Conservation (phyloP, 2,329 filamentous ascomycete species). For the Byssochlamys sp. region DNA sequence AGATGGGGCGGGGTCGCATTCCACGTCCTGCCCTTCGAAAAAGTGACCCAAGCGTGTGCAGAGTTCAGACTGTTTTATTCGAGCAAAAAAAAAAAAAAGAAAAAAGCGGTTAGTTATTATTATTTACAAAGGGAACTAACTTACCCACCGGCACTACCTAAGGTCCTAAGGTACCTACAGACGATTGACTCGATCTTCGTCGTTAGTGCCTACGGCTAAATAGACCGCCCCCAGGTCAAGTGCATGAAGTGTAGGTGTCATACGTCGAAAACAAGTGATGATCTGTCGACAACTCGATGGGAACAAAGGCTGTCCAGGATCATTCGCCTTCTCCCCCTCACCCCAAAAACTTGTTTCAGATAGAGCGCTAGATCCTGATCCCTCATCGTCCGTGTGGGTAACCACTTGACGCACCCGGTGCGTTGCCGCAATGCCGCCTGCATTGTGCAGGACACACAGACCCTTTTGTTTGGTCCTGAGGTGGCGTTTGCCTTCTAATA, state of each 20-base stretch:
- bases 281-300: neutral
- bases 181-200: neutral
- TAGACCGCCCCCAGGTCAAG: neutral
- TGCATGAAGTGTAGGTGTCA: neutral
- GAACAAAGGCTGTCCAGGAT: neutral
- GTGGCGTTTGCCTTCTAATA: neutral
- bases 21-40: neutral
- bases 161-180: neutral
- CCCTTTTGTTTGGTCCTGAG: neutral
- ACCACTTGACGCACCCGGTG: neutral
- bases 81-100: neutral
- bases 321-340: neutral
- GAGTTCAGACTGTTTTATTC: neutral
- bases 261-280: neutral
- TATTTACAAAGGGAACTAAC: too few relatives aligned
- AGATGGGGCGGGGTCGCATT: neutral
- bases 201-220: neutral
- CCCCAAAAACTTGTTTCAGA: neutral
- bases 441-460: neutral
- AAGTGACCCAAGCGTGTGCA: neutral
- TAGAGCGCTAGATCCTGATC: neutral
- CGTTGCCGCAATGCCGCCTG: neutral
- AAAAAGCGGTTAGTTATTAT: too few relatives aligned
- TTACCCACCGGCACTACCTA: too few relatives aligned
- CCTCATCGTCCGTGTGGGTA: neutral